Evolutionary conservation across 129 eudicot genomes (phyloP), one percentile per base, ranked within the genome.

Genomic region (Kitagawia praeruptora): DNA sequence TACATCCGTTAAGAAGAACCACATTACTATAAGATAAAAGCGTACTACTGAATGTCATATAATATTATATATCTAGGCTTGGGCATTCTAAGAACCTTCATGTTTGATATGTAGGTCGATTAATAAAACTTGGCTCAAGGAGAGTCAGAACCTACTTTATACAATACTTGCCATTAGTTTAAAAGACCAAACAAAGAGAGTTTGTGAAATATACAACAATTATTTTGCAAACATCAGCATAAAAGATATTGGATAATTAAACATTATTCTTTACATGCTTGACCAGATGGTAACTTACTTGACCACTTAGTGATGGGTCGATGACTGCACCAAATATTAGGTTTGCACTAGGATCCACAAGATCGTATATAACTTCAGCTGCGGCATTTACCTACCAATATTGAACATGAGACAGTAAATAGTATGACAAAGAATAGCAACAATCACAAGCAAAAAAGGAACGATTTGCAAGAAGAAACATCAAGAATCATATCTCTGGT

Each of bases 301-400:
- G 97, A 78, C 96, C 97, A 79, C 83, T 90, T 73, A 92, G 85
- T 23, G 96, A 87, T 45, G 96, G 96, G 77, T 95, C 99, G 79
- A 89, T 82, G 46, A 95, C 99, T 0, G 97, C 92, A 53, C 99
- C 99, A 77, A 95, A 92, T 34, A 95, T 95, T 81, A 95, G 85
- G 85, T 95, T 95, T 82, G 96, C 99, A 80, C 90, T 89, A 10
- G 99, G 98, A 89, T 95, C 97, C 73, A 95, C 97, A 75, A 95
- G 93, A 84, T 92, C 97, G 67, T 92, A 88, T 85, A 95, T 95
- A 51, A 95, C 96, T 77, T 95, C 99, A 3, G 99, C 99, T 72
- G 99, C 99, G 79, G 96, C 94, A 85, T 92, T 90, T 79, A 95
- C 97, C 99, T 95, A 83, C 40, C 80, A 80, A 53, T 51, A 82